A percentile compares a stretch with the other conserved stretches of the same genome.
Evolutionary conservation across 2,329 filamentous ascomycete genomes (phyloP).

Genomic region (Arthrobotrys conoides): DNA sequence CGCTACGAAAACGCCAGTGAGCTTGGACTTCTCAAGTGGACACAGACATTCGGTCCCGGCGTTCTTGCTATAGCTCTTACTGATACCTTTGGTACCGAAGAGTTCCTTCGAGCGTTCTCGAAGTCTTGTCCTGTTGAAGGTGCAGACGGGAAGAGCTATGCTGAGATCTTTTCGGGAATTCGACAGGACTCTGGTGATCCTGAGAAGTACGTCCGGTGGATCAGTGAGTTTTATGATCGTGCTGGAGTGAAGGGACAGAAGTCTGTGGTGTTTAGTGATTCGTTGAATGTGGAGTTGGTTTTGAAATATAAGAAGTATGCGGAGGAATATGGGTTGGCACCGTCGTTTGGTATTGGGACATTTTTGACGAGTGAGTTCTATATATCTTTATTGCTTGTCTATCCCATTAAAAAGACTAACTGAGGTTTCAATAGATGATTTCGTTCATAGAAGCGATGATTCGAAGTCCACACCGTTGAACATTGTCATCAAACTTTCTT

Average conservation of each 20-base stretch:
- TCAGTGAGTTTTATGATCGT: constrained; percentile 83
- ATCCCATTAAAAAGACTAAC: background rate
- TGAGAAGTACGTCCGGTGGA: constrained; percentile 80
- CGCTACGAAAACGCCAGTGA: constrained; percentile 90
- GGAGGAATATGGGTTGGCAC: constrained; percentile 83
- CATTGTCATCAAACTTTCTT: constrained; percentile 97
- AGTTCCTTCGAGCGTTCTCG: constrained; percentile 88
- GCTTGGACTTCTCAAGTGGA: constrained; percentile 87
- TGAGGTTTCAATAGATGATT: constrained; percentile 76
- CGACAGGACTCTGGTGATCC: constrained; percentile 94
- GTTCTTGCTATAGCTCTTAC: constrained; percentile 91
- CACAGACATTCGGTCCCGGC: constrained; percentile 87
- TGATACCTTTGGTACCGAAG: constrained; percentile 93
- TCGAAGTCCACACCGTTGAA: constrained; percentile 88
- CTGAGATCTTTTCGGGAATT: constrained; percentile 84
- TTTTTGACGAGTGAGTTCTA: constrained; percentile 81
- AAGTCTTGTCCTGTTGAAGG: constrained; percentile 72
- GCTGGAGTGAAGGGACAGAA: constrained; percentile 76
- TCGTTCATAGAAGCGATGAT: constrained; percentile 75
- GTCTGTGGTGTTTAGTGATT: constrained; percentile 94
- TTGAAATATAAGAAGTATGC: constrained; percentile 89
- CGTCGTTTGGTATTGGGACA: constrained; percentile 94
- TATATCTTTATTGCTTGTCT: background rate
- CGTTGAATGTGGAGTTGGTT: constrained; percentile 89
- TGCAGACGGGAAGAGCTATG: constrained; percentile 76